These are phyloP conservation scores for Sugiyamaella castrensis DNA, from an alignment of 1,139 yeast species.

Conservation along the genomic window DNA sequence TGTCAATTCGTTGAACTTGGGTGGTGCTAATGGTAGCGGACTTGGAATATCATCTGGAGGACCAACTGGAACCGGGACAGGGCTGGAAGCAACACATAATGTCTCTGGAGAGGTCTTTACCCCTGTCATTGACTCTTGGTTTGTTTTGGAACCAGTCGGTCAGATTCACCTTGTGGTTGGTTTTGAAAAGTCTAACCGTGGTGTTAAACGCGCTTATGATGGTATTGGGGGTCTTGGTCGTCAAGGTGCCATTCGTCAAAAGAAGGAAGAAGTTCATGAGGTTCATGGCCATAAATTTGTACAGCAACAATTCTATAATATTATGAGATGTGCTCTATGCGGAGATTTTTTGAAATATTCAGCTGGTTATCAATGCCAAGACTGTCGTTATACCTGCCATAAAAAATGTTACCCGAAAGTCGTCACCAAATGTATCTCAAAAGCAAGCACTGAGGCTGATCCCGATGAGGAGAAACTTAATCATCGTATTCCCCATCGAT, in stretches of 20 bases:
- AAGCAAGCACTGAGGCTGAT: conserved; percentile 78
- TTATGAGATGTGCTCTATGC: conserved; percentile 96
- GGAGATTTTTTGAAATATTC: conserved; percentile 86
- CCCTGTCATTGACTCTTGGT: conserved; percentile 69
- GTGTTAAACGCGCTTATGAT: conserved; percentile 44
- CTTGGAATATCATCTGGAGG: too few species aligned
- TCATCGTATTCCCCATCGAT: conserved; percentile 95
- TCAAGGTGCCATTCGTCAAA: conserved; percentile 95
- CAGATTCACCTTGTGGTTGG: conserved; percentile 75
- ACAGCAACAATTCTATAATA: conserved; percentile 90
- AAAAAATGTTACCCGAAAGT: conserved; percentile 91
- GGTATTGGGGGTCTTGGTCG: conserved; percentile 82
- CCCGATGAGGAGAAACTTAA: conserved; percentile 88
- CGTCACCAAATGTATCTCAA: conserved; percentile 92
- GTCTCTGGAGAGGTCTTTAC: not conserved
- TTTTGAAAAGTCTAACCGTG: conserved; percentile 62
- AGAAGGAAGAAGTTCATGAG: conserved; percentile 91
- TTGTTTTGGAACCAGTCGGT: conserved; percentile 90
- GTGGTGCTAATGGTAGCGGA: too few species aligned
- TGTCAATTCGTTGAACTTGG: conserved; percentile 2
- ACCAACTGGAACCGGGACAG: too few species aligned
- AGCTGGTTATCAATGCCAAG: conserved; percentile 95
- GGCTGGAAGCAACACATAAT: too few species aligned
- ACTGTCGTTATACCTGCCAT: conserved; percentile 91
- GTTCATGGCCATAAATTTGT: conserved; percentile 97